These are phyloP conservation scores for Cucumis cinereus DNA, from an alignment of 306 rosid genomes.

Conservation along the genomic window DNA sequence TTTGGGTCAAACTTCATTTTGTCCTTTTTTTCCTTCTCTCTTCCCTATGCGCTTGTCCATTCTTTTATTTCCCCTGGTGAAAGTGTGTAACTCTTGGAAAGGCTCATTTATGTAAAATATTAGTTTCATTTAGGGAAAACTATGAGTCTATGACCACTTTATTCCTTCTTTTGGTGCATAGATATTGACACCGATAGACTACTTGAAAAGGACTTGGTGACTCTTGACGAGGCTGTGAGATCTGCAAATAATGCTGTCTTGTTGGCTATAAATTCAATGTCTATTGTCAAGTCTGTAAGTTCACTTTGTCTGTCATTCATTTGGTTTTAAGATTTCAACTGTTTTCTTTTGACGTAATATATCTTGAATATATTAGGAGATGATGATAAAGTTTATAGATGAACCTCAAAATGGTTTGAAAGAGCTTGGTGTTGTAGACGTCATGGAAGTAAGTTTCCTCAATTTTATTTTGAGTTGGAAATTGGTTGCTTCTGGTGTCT, in stretches of 20 bases:
- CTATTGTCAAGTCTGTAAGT: constrained; percentile 66
- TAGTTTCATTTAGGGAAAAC: neutral
- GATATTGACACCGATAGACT: constrained; percentile 72
- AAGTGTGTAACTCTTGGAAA: neutral
- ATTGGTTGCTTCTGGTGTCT: constrained; percentile 1
- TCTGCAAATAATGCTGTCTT: constrained; percentile 86
- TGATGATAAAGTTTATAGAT: constrained; percentile 39
- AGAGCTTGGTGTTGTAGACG: constrained; percentile 39
- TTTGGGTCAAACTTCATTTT: neutral
- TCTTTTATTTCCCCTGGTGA: neutral
- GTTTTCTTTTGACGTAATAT: constrained; percentile 13
- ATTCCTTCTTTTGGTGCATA: constrained; percentile 20
- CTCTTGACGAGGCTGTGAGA: constrained; percentile 90
- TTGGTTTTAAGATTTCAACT: constrained; percentile 9
- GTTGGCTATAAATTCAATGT: constrained; percentile 64
- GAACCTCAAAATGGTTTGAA: constrained; percentile 28
- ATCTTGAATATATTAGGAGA: constrained; percentile 36
- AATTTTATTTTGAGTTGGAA: constrained; percentile 2
- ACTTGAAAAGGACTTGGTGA: constrained; percentile 76
- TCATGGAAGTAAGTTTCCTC: constrained; percentile 41
- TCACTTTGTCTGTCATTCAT: constrained; percentile 15
- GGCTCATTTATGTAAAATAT: neutral
- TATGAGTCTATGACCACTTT: neutral
- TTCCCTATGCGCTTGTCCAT: neutral
- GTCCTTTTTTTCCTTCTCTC: neutral